phyloP scores from a whole-genome alignment of 2,329 filamentous ascomycete species.

The Cladosporium sp. region DNA sequence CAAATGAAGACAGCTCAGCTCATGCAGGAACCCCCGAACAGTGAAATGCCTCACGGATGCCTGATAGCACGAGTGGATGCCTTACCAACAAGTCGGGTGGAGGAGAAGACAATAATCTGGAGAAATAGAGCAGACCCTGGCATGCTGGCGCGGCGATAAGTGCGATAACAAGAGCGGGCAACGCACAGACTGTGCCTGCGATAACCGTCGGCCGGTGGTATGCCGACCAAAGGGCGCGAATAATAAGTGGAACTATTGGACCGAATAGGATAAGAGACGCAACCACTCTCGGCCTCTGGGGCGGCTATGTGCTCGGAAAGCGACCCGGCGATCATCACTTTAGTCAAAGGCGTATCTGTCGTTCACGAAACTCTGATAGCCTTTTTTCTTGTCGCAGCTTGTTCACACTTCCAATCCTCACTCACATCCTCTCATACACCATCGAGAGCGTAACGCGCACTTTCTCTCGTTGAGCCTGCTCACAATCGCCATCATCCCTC shows the following conservation, averaged over 20 bases:
- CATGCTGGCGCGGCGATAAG: not conserved
- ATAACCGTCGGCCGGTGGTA: not conserved
- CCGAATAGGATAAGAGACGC: constrained; percentile 11
- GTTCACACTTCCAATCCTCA: not conserved
- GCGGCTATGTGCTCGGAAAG: constrained; percentile 5
- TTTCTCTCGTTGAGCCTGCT: not conserved
- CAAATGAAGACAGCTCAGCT: not conserved
- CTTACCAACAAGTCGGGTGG: too few relatives aligned
- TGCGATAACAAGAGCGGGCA: too few relatives aligned
- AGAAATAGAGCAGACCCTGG: not conserved
- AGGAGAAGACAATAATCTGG: not conserved
- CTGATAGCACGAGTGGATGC: not conserved
- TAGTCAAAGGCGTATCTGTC: constrained; percentile 19
- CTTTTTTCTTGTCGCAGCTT: constrained; percentile 4
- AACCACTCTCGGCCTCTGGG: not conserved
- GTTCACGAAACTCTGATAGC: constrained; percentile 5
- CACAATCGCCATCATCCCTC: not conserved
- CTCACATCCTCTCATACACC: not conserved
- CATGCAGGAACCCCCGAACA: not conserved
- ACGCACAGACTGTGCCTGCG: not conserved
- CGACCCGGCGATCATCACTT: constrained; percentile 8
- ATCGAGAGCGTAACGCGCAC: not conserved
- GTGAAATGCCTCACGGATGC: not conserved
- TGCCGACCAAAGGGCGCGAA: constrained; percentile 14
- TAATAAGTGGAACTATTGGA: constrained; percentile 5